These are phyloP conservation scores for Xylaria arbuscula DNA, from an alignment of 2,329 filamentous ascomycete species.

Conservation along the genomic window DNA sequence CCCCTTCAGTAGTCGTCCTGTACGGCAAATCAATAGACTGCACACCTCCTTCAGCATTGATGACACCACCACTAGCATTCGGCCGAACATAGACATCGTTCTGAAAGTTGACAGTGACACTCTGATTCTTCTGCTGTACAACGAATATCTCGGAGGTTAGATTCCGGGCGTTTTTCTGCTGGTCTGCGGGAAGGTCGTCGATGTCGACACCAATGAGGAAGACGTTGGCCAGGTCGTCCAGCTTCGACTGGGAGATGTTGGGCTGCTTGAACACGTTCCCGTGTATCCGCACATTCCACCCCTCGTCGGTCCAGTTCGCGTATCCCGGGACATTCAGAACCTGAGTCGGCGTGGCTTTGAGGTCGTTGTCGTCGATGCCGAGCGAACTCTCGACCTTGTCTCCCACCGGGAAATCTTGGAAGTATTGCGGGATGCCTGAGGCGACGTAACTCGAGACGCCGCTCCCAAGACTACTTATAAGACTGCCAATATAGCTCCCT, in stretches of 20 bases:
- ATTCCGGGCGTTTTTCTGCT: conserved; percentile 77
- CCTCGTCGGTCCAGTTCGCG: conserved; percentile 81
- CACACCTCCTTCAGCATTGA: conserved; percentile 64
- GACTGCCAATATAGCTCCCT: conserved; percentile 62
- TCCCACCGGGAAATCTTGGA: conserved; percentile 73
- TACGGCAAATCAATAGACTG: conserved; percentile 74
- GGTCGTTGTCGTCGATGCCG: conserved; percentile 66
- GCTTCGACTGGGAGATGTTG: conserved; percentile 70
- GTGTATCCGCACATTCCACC: conserved; percentile 81
- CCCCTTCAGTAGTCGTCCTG: conserved; percentile 73
- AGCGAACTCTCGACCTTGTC: conserved; percentile 69
- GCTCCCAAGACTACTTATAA: conserved; percentile 63
- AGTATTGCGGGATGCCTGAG: conserved; percentile 74
- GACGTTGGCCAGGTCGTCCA: conserved; percentile 75
- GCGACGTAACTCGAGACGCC: conserved; percentile 69
- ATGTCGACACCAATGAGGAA: conserved; percentile 76
- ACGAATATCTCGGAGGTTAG: conserved; percentile 78
- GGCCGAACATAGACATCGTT: conserved; percentile 60
- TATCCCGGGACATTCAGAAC: conserved; percentile 77
- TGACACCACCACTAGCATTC: conserved; percentile 64
- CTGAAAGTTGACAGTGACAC: conserved; percentile 71
- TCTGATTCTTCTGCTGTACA: conserved; percentile 74
- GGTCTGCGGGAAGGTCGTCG: conserved; percentile 64
- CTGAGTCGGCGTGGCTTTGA: conserved; percentile 73
- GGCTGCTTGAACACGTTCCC: conserved; percentile 87